Base-by-base conservation (phyloP, 495 filamentous ascomycete genomes). In the Hypoxylon trugodes region DNA sequence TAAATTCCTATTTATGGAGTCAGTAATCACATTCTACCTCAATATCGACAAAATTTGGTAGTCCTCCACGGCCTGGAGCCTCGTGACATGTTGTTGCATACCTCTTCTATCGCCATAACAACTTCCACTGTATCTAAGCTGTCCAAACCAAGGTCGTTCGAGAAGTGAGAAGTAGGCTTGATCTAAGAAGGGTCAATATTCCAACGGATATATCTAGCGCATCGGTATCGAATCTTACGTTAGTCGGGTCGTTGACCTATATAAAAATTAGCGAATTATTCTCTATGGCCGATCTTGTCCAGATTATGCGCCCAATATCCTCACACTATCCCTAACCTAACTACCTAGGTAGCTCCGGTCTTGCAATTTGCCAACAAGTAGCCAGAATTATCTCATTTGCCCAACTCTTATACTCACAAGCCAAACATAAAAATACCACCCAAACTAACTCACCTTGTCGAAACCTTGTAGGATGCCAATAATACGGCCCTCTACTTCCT, bases 71-170 rank as follows among this genome's bases (percentile, higher is more conserved):
- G n/a, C n/a, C n/a, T n/a, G n/a, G n/a, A n/a, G n/a, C n/a, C n/a
- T n/a, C n/a, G 12, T 38, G 15, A 36, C 12, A 16, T 15, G 7
- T 26, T 32, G 19, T 18, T 21, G 15, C 86, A 66, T 82, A 96
- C 94, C 90, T 98, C 95, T 85, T 98, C 95, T 79, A 98, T 97
- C 61, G 95, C 95, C 95, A 98, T 98, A 60, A 98, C 96, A 66
- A 98, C 93, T 84, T 98, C 95, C 49, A 98, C 95, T 45, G 93
- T 97, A 75, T 98, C 95, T 75, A 98, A 83, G 81, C 90, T 96
- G 82, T 98, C 95, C 67, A 98, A 78, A 55, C 92, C 96, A 42
- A 98, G 86, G 79, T 98, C 95, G 72, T 97, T 97, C 52, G 91
- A 80, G 77, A 98, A 98, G 85, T 97, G 91, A 24, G 95, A 89